Conservation (phyloP, 441 rosid genomes). For the Manihot esculenta region DNA sequence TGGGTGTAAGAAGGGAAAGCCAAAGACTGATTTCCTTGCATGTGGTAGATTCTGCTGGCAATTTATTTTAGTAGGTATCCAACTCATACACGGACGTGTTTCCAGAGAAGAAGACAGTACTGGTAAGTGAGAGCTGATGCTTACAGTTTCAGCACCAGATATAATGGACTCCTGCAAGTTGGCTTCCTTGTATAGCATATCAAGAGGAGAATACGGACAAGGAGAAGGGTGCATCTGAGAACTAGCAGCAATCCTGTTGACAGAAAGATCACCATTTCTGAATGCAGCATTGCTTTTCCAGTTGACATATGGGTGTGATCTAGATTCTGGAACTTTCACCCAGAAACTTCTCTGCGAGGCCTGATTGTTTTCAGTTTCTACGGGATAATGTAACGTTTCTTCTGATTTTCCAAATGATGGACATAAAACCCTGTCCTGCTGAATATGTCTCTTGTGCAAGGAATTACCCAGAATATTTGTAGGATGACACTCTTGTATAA, state of each 20-base stretch:
- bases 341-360: neutral
- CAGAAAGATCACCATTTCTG: neutral
- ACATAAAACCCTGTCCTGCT: neutral
- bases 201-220: neutral
- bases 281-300: constrained; percentile 4
- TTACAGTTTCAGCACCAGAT: neutral
- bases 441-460: neutral
- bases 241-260: neutral
- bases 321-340: constrained; percentile 7
- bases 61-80: neutral
- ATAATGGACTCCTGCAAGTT: neutral
- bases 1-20: constrained; percentile 4
- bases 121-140: constrained; percentile 1
- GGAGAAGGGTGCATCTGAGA: neutral
- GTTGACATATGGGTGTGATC: neutral
- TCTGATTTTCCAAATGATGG: neutral
- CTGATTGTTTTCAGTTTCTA: neutral
- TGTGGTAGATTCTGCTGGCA: constrained; percentile 6
- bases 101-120: neutral
- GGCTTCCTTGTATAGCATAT: neutral
- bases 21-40: neutral
- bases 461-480: neutral
- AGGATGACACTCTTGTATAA: constrained; percentile 2
- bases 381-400: neutral
- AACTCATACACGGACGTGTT: neutral